Evolutionary conservation across 148 eudicot species (phyloP).

Genomic region (Rhododendron vialii): DNA sequence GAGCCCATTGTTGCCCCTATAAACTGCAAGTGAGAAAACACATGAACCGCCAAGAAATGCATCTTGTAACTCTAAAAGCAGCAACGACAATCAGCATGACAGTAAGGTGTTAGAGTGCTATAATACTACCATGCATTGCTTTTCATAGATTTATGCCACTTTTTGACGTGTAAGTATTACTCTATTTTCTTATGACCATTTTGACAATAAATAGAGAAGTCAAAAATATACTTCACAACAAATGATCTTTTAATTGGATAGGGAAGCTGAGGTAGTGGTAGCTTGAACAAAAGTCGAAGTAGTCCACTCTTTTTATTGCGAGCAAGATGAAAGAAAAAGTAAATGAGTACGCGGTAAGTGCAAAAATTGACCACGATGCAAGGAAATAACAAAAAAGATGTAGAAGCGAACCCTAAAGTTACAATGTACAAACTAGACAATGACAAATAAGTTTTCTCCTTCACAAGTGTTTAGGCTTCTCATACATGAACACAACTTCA

Average conservation of each 20-base stretch:
- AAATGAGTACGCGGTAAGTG: neutral
- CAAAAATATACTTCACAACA: neutral
- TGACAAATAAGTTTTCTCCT: neutral
- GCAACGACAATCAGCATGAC: neutral
- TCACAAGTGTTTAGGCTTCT: neutral
- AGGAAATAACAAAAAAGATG: neutral
- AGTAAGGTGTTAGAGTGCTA: neutral
- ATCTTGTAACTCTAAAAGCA: neutral
- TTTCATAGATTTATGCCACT: neutral
- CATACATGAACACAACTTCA: neutral
- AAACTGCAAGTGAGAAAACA: conserved; percentile 43
- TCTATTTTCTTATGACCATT: neutral
- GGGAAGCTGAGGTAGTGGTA: neutral
- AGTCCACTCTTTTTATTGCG: neutral
- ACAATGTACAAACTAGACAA: neutral
- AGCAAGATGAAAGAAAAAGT: neutral
- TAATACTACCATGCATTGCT: neutral
- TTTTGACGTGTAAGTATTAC: neutral
- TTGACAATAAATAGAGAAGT: neutral
- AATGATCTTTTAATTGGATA: neutral
- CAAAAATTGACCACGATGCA: neutral
- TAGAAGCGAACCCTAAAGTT: neutral
- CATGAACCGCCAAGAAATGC: neutral
- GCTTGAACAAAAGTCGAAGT: neutral
- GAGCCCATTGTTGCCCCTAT: conserved; percentile 86